Base-by-base conservation (phyloP, 176 grass and related monocot genomes). In the Oryza meyeriana region DNA sequence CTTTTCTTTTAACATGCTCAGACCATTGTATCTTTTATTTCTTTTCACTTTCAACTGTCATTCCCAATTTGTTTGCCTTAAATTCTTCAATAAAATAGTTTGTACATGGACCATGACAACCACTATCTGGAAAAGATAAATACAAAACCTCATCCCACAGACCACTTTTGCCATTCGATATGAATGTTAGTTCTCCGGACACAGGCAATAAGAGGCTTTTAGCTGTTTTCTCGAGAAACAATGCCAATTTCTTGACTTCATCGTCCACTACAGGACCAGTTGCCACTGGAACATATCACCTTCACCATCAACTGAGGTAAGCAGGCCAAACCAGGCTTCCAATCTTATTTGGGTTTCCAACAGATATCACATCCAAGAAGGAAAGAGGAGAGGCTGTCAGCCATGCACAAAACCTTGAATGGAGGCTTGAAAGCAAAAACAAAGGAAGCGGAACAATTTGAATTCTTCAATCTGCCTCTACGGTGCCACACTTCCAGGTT, bases 191-290 rank as follows among this genome's bases (percentile, higher is more conserved):
- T 35, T 57, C 62, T 12, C 69, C 67, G 36, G 87, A 61, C 10
- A 70, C 38, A 48, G 84, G 84, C 34, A 92, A 73, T 61, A n/a
- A n/a, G 84, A 85, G 70, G 84, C 84, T 75, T 92, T 90, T 25
- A 94, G 72, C 75, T 94, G 89, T 58, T 89, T 77, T n/a, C n/a
- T n/a, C n/a, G 42, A 94, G 81, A 89, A 94, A 92, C 89, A 94
- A 79, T 71, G 84, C 89, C 93, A 94, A 68, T 91, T 92, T 90
- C 89, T 75, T 48, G 83, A 38, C 72, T 80, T 92, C 89, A 25
- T 62, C 64, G 30, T 94, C 84, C 29, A 94, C 87, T 67, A 94
- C 84, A 74, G 89, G 72, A n/a, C n/a, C 28, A 92, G 80, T 30
- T 30, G 89, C 87, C 52, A 94, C 89, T 5, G 89, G 68, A 89